Evolutionary conservation across 2,329 filamentous ascomycete genomes (phyloP).

Genomic region (Cryoendolithus antarcticus): DNA sequence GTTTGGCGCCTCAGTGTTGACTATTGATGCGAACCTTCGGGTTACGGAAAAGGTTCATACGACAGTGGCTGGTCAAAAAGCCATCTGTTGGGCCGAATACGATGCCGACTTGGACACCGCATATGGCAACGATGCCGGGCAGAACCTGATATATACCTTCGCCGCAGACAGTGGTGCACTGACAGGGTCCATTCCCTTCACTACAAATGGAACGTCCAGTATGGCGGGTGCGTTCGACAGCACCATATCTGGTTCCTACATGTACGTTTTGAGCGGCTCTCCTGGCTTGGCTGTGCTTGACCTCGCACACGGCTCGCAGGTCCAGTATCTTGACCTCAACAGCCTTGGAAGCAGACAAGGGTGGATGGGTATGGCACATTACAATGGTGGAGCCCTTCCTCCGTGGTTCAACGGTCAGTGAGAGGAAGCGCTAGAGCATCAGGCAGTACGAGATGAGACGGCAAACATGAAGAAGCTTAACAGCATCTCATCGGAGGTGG

Average conservation of each 20-base stretch:
- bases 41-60: slow-evolving; percentile 5
- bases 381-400: too few species aligned
- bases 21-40: slow-evolving; percentile 3
- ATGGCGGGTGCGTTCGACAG: slow-evolving; percentile 8
- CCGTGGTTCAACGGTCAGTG: too few species aligned
- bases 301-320: slow-evolving; percentile 5
- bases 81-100: slow-evolving; percentile 10
- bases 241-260: slow-evolving; percentile 4
- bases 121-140: slow-evolving; percentile 9
- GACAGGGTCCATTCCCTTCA: slow-evolving; percentile 3
- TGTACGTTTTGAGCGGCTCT: slow-evolving; percentile 8
- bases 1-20: slow-evolving; percentile 8
- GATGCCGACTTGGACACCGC: slow-evolving; percentile 3
- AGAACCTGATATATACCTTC: slow-evolving; percentile 3
- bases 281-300: slow-evolving; percentile 9
- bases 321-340: slow-evolving; percentile 10
- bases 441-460: too few species aligned
- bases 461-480: too few species aligned
- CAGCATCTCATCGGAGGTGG: too few species aligned
- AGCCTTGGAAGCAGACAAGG: slow-evolving; percentile 5
- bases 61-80: slow-evolving; percentile 4
- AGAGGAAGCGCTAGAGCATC: too few species aligned
- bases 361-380: slow-evolving; percentile 7
- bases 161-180: slow-evolving; percentile 5
- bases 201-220: not conserved